Base-by-base conservation (phyloP, 176 grass and related monocot genomes). In the Carex kokanica region DNA sequence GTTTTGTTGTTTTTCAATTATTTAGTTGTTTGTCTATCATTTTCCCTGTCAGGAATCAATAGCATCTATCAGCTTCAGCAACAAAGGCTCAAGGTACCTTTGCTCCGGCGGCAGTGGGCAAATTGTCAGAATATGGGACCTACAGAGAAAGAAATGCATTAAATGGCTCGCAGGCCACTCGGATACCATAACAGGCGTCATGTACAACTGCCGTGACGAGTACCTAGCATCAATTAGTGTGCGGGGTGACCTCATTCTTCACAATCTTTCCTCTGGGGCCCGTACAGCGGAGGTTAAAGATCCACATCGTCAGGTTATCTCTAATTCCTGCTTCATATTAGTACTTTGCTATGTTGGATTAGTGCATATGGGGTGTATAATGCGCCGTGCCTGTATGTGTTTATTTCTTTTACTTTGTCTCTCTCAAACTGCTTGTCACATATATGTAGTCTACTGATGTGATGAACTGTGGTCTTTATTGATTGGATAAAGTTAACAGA, bases 181-280 rank as follows among this genome's bases (percentile, higher is more conserved):
- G 36, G 96, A 95, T 64, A 91, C 89, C 18, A 95, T 99, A 74
- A 99, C 93, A 43, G 93, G 96, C 15, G 96, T 99, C 63, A 91
- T 95, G 91, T 99, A 99, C 85, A 99, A 99, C 78, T 95, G 88
- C 83, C 92, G 94, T 79, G 96, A 99, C 84, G 96, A 99, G 78
- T 92, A 99, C 87, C 83, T 99, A 82, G 96, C 96, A 90, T 99
- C 96, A 7, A 93, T 99, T 73, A 99, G 89, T 72, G 81, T 95
- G 83, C 94, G 89, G 59, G 96, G 96, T 38, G 96, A 99, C 82
- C 92, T 99, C 56, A 99, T 99, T 91, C 96, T 99, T 87, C 96
- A 99, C 47, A 95, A 99, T 88, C 96, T 99, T 90, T 88, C 93
- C 85, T 99, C 96, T 62, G 96, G 96, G 79, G 93, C 93, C 79